Evolutionary conservation across 768 basidiomycete genomes (phyloP).

Genomic region (Panus rudis): DNA sequence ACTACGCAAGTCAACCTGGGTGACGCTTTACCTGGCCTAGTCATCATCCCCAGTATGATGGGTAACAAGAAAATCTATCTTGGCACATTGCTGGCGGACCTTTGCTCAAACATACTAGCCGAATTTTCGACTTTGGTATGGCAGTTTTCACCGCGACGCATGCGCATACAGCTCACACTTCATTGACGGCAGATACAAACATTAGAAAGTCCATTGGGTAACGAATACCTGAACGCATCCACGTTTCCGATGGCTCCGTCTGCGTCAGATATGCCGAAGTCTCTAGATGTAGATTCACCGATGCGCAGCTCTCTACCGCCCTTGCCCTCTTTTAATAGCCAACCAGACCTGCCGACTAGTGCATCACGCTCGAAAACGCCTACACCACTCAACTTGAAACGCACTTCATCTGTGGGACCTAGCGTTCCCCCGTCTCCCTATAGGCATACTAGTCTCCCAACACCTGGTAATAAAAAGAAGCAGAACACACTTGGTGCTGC

Average conservation of each 20-base stretch:
- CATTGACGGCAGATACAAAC: slow-evolving; percentile 50
- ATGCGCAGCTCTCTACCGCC: slow-evolving; percentile 36
- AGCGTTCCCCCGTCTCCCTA: slow-evolving; percentile 23
- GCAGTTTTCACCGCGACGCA: slow-evolving; percentile 8
- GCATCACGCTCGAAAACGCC: slow-evolving; percentile 24
- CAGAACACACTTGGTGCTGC: slow-evolving; percentile 56
- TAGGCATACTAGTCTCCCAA: slow-evolving; percentile 49
- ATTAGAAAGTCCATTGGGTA: slow-evolving; percentile 77
- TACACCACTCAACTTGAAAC: slow-evolving; percentile 33
- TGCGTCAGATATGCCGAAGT: slow-evolving; percentile 50
- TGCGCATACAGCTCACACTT: background rate
- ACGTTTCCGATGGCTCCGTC: slow-evolving; percentile 59
- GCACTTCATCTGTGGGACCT: slow-evolving; percentile 46
- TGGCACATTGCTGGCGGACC: slow-evolving; percentile 80
- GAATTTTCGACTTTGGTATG: slow-evolving; percentile 83
- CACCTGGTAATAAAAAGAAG: slow-evolving; percentile 46
- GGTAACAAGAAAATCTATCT: slow-evolving; percentile 85
- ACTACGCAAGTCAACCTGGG: slow-evolving; percentile 48
- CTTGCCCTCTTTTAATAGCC: slow-evolving; percentile 43
- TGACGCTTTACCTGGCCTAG: slow-evolving; percentile 53
- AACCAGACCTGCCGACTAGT: slow-evolving; percentile 41
- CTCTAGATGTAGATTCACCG: slow-evolving; percentile 40
- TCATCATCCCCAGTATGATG: slow-evolving; percentile 79
- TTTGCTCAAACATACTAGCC: slow-evolving; percentile 80
- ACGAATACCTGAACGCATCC: slow-evolving; percentile 74